Conservation (phyloP, 805 yeast genomes). For the Metschnikowia gelsemii region DNA sequence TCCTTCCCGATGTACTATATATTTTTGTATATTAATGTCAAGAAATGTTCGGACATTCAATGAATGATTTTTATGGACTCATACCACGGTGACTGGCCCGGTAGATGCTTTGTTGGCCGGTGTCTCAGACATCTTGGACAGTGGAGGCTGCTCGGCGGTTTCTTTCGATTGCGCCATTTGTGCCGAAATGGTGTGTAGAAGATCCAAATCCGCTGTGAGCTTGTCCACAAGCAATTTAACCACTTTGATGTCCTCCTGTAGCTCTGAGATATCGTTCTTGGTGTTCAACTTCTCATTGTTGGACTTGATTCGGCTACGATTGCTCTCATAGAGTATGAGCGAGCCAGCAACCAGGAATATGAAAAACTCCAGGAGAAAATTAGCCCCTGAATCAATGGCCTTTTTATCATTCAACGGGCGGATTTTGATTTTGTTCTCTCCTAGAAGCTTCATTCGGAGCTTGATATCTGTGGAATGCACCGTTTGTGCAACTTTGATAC, state of each 20-base stretch:
- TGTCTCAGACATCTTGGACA: neutral
- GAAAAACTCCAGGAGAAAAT: slow-evolving; percentile 70
- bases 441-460: slow-evolving; percentile 59
- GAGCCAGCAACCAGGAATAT: slow-evolving; percentile 81
- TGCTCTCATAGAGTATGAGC: slow-evolving; percentile 67
- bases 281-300: slow-evolving; percentile 58
- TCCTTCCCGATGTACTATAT: slow-evolving; percentile 19
- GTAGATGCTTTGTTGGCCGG: neutral
- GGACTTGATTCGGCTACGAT: slow-evolving; percentile 66
- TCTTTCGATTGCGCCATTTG: neutral
- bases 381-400: slow-evolving; percentile 83
- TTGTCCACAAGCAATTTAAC: slow-evolving; percentile 35
- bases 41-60: slow-evolving; percentile 6
- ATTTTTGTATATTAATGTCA: slow-evolving; percentile 20
- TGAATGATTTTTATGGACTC: neutral
- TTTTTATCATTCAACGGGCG: slow-evolving; percentile 79
- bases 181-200: slow-evolving; percentile 9
- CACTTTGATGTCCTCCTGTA: slow-evolving; percentile 69
- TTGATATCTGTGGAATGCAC: slow-evolving; percentile 64
- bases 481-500: slow-evolving; percentile 71
- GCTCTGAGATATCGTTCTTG: slow-evolving; percentile 66
- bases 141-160: neutral
- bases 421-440: slow-evolving; percentile 52
- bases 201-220: slow-evolving; percentile 16
- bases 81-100: neutral